These are phyloP conservation scores for Fusarium zealandicum DNA, from an alignment of 2,329 filamentous ascomycete species.

Conservation along the genomic window DNA sequence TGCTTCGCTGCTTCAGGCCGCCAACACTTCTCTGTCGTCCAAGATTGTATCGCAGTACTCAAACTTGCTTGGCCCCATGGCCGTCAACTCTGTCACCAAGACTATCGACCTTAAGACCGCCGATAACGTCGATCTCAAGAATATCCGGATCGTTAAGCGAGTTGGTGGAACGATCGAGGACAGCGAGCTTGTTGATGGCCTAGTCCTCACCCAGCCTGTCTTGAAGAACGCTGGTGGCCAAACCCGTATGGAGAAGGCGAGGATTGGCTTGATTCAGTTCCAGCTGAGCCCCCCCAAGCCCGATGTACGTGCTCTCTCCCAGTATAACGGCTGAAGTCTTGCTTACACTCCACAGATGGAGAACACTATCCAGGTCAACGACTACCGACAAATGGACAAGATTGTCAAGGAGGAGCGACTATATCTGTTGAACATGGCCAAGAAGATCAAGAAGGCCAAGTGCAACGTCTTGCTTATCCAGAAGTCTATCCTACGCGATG, in stretches of 20 bases:
- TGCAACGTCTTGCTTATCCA: conserved; percentile 98
- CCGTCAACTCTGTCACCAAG: conserved; percentile 94
- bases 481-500: conserved; percentile 96
- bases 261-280: conserved; percentile 97
- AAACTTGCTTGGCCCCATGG: conserved; percentile 94
- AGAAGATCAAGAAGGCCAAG: conserved; percentile 99
- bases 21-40: conserved; percentile 94
- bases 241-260: conserved; percentile 93
- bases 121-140: conserved; percentile 94
- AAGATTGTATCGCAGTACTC: conserved; percentile 99
- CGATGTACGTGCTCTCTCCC: conserved; percentile 67
- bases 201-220: conserved; percentile 90
- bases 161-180: conserved; percentile 98
- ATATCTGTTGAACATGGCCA: conserved; percentile 97
- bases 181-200: conserved; percentile 93
- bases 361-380: conserved; percentile 98
- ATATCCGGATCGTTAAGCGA: conserved; percentile 97
- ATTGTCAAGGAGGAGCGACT: conserved; percentile 99
- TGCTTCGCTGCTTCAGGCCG: conserved; percentile 89
- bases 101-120: conserved; percentile 95
- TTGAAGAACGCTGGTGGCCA: conserved; percentile 94
- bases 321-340: neutral
- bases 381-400: conserved; percentile 99
- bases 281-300: conserved; percentile 98
- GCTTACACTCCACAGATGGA: conserved; percentile 74